phyloP scores from a whole-genome alignment of 805 yeast genomes.

The Scheffersomyces ergatensis region DNA sequence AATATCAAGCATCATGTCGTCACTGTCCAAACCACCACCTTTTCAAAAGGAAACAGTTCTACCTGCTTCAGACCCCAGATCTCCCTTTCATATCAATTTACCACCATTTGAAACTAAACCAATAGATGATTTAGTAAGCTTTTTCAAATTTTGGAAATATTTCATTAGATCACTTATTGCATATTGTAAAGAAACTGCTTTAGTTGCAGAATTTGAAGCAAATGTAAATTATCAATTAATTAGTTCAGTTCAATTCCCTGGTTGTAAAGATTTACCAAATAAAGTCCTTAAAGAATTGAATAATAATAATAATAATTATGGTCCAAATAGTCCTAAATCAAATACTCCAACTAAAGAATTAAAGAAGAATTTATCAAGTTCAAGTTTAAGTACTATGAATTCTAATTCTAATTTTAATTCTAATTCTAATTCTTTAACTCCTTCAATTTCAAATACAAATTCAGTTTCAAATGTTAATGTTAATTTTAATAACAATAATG shows the following conservation, averaged over 20 bases:
- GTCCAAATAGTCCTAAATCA: neutral
- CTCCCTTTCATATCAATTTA: constrained; percentile 39
- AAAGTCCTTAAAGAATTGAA: constrained; percentile 6
- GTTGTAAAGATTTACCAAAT: constrained; percentile 40
- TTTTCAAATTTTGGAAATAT: constrained; percentile 40
- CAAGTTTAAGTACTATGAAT: constrained; percentile 4
- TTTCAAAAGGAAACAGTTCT: constrained; percentile 20
- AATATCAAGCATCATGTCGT: neutral
- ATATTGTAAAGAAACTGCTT: constrained; percentile 41
- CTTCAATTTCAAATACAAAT: neutral
- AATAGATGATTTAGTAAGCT: constrained; percentile 33
- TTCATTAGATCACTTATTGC: constrained; percentile 35
- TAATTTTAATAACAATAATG: neutral
- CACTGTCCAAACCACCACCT: neutral
- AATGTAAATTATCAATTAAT: constrained; percentile 37
- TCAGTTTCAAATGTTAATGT: neutral
- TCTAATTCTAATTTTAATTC: neutral
- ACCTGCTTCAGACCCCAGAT: constrained; percentile 30
- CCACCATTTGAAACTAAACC: constrained; percentile 39
- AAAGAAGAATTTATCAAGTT: constrained; percentile 6
- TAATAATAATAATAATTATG: neutral
- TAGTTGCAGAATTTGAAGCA: constrained; percentile 46
- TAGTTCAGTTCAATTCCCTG: constrained; percentile 38
- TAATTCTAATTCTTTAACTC: neutral
- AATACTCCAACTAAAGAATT: constrained; percentile 9